Evolutionary conservation across 495 filamentous ascomycete genomes (phyloP), one percentile per base, ranked within the genome.

Genomic region (Xylaria palmicola): DNA sequence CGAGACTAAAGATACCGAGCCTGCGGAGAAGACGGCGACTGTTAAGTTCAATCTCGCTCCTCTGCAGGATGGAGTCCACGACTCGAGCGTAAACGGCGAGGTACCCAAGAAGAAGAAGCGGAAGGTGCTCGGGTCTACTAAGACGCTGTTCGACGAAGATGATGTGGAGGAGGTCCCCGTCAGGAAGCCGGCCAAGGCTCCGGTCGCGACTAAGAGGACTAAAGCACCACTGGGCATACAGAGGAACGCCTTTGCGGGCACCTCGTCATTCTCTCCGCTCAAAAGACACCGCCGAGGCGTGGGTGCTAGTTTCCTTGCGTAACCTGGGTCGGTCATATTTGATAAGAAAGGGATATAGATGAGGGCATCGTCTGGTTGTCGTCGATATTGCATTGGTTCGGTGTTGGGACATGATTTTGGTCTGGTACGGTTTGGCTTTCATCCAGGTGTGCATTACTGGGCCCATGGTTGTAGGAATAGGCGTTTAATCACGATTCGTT

Each of bases 91-190:
- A 17, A 69, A 63, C 15, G 63, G 68, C 9, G 81, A 83, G 58
- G 80, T 78, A 57, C 75, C 77, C 1, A 89, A 86, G 76, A 82
- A 83, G 63, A 92, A 89, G 78, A 92, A 90, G 77, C 82, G 88
- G 40, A 94, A 91, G 71, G 60, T 81, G 20, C 65, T 87, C 2
- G 83, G 91, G 13, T 84, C 85, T 12, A 78, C 76, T 19, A 88
- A 85, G 71, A 90, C 82, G 27, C 63, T 94, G 17, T 89, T 94
- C 65, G 90, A 92, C 47, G 91, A 89, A 1, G 91, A 91, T 12
- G 90, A 90, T 3, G 85, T 78, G 47, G 83, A 86, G 56, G 71
- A 71, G 47, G 60, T 47, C 64, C 72, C 51, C 27, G 44, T 59
- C 36, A 73, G 65, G 60, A 69, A 75, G 67, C 76, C 74, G 26